Evolutionary conservation across 2,329 filamentous ascomycete genomes (phyloP).

Genomic region (Basipetospora chlamydospora): DNA sequence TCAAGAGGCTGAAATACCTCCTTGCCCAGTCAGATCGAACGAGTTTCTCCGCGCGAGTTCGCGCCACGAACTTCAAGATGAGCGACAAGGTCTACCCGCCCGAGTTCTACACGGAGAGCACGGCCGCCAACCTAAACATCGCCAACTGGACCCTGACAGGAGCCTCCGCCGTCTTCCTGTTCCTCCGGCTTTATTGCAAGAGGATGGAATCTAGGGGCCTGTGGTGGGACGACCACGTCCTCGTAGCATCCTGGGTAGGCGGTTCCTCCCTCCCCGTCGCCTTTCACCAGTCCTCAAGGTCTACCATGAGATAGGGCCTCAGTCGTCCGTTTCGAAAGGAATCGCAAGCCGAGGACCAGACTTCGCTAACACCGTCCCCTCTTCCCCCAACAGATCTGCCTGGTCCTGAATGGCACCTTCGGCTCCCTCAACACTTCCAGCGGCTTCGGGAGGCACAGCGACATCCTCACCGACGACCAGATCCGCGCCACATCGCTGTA

Average conservation of each 20-base stretch:
- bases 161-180: conserved; percentile 8
- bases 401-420: conserved; percentile 1
- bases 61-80: too few relatives aligned
- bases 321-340: too few relatives aligned
- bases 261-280: conserved; percentile 3
- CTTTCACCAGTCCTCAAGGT: background rate
- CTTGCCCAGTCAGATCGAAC: too few relatives aligned
- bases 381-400: background rate
- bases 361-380: background rate
- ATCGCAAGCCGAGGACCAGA: too few relatives aligned
- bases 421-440: conserved; percentile 5
- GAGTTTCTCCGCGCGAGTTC: too few relatives aligned
- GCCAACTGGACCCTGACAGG: background rate
- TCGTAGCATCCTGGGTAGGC: conserved; percentile 20
- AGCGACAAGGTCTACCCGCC: too few relatives aligned
- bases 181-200: conserved; percentile 22
- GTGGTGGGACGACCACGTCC: conserved; percentile 22
- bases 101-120: too few relatives aligned
- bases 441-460: conserved; percentile 9
- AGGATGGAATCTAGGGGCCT: conserved; percentile 18
- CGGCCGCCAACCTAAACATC: too few relatives aligned
- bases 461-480: conserved; percentile 9
- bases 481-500: background rate
- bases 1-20: too few relatives aligned
- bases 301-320: too few relatives aligned